A percentile compares a stretch with the other conserved stretches of the same genome.
phyloP scores from a whole-genome alignment of 2,329 filamentous ascomycete species.

The Didymella exigua region DNA sequence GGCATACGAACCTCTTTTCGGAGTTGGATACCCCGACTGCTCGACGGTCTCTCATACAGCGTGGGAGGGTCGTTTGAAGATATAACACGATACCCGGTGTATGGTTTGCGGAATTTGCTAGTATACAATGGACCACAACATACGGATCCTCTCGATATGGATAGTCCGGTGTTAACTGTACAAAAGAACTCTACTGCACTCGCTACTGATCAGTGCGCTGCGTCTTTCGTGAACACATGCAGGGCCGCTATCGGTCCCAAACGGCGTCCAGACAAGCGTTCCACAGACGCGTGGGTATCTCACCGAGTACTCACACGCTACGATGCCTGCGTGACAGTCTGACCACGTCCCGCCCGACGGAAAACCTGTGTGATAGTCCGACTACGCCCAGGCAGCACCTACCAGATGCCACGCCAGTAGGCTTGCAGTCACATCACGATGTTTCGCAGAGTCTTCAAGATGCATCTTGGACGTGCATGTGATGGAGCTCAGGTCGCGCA shows the following conservation, averaged over 20 bases:
- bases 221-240: not conserved
- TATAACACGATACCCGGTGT: slow-evolving; percentile 24
- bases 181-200: too few species aligned
- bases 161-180: not conserved
- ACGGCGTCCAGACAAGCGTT: not conserved
- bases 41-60: not conserved
- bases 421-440: slow-evolving; percentile 2
- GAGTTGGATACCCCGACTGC: slow-evolving; percentile 4
- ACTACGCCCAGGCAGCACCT: too few species aligned
- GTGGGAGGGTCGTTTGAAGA: slow-evolving; percentile 3
- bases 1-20: slow-evolving; percentile 11
- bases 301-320: not conserved
- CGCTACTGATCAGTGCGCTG: too few species aligned
- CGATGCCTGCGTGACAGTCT: not conserved
- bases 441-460: not conserved
- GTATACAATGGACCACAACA: not conserved
- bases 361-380: not conserved
- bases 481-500: slow-evolving; percentile 5
- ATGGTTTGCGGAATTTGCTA: slow-evolving; percentile 11
- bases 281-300: not conserved
- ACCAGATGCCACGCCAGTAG: too few species aligned
- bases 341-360: slow-evolving; percentile 5
- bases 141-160: not conserved
- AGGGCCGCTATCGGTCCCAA: not conserved
- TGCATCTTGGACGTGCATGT: slow-evolving; percentile 9